These are phyloP conservation scores for Eudorina sp. DNA, from an alignment of 139 green algal genomes.

Conservation along the genomic window DNA sequence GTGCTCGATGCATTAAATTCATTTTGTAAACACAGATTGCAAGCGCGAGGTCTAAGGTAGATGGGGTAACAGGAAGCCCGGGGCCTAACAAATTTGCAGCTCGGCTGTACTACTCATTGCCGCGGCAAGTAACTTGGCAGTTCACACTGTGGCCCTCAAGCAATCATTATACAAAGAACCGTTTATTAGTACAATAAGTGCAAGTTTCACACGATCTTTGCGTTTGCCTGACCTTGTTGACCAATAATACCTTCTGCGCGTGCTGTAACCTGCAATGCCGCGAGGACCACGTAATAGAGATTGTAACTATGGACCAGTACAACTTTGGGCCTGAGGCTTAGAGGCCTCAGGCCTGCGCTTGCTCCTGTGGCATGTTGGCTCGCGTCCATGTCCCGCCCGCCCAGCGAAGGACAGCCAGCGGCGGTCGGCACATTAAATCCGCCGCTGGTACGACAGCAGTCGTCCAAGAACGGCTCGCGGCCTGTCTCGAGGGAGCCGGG, in stretches of 20 bases:
- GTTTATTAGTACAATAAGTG: not conserved
- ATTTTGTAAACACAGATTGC: too few species aligned
- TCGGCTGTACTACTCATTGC: not conserved
- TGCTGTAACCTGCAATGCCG: not conserved
- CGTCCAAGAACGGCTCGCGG: conserved; percentile 27
- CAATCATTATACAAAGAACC: not conserved
- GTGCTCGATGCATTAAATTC: not conserved
- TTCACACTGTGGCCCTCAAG: not conserved
- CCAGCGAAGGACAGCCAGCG: conserved; percentile 29
- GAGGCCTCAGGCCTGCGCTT: conserved; percentile 26
- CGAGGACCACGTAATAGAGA: not conserved
- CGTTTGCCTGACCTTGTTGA: not conserved
- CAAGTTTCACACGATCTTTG: conserved; percentile 10
- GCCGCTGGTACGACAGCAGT: conserved; percentile 7
- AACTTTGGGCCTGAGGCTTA: conserved; percentile 20
- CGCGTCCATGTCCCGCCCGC: conserved; percentile 17
- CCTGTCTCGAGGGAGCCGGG: conserved; percentile 8
- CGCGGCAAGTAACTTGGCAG: not conserved
- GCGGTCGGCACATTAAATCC: not conserved
- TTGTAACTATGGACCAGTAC: not conserved
- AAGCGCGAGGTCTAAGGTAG: too few species aligned
- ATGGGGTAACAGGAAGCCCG: not conserved
- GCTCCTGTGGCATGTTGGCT: conserved; percentile 11
- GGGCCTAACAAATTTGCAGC: too few species aligned
- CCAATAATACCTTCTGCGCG: not conserved